Evolutionary conservation across 2,329 filamentous ascomycete genomes (phyloP).

Genomic region (Exutisphaerella laricina): DNA sequence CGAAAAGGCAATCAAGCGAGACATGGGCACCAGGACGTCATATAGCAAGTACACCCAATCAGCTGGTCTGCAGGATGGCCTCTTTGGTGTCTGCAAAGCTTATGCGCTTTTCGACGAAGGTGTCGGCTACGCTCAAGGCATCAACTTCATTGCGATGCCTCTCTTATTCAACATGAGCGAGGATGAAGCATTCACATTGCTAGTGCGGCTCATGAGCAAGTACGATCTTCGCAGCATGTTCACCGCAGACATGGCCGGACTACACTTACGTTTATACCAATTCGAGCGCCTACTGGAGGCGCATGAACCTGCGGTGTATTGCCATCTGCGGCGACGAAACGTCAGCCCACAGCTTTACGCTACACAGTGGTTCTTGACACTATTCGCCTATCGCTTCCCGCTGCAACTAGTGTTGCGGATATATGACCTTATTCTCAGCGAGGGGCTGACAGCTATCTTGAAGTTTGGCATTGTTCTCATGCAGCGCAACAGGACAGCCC

Average conservation of each 20-base stretch:
- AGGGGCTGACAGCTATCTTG: constrained; percentile 81
- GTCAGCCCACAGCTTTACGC: constrained; percentile 92
- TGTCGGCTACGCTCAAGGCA: constrained; percentile 95
- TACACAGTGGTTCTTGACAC: constrained; percentile 96
- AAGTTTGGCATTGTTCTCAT: constrained; percentile 94
- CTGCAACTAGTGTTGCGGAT: constrained; percentile 93
- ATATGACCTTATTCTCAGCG: constrained; percentile 90
- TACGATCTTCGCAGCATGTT: constrained; percentile 92
- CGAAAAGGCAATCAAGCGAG: constrained; percentile 85
- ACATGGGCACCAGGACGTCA: constrained; percentile 86
- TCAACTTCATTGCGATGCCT: constrained; percentile 98
- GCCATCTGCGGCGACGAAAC: constrained; percentile 79
- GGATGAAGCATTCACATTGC: constrained; percentile 89
- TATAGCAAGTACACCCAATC: constrained; percentile 94
- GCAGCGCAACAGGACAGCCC: constrained; percentile 78
- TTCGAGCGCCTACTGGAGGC: constrained; percentile 94
- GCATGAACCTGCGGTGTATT: constrained; percentile 87
- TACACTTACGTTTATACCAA: constrained; percentile 89
- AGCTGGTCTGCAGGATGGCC: constrained; percentile 82
- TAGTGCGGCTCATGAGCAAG: constrained; percentile 94
- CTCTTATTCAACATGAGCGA: constrained; percentile 97
- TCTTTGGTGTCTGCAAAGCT: constrained; percentile 95
- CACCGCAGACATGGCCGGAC: constrained; percentile 89
- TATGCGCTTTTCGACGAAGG: constrained; percentile 93
- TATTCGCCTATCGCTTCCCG: constrained; percentile 98